phyloP scores from a whole-genome alignment of 495 filamentous ascomycete species.

The Penicillium flavigenum region DNA sequence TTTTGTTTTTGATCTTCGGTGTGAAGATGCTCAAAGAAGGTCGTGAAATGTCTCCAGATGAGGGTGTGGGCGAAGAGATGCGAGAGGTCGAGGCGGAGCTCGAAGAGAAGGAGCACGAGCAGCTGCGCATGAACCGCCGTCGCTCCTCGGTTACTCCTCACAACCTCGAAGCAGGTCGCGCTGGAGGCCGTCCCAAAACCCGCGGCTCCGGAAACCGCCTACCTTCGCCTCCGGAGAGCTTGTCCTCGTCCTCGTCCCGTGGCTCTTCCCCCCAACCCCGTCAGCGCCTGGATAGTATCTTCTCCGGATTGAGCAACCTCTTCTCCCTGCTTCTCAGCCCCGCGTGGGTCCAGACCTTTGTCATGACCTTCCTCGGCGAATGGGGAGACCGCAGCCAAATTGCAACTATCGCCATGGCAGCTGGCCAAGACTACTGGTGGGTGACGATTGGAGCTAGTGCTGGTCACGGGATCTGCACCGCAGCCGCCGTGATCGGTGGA shows the following conservation, averaged over 20 bases:
- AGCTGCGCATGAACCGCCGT: constrained; percentile 52
- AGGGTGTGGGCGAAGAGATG: constrained; percentile 94
- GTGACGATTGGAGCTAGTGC: constrained; percentile 86
- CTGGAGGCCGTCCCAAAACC: constrained; percentile 41
- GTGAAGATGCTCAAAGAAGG: constrained; percentile 83
- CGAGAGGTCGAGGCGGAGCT: constrained; percentile 94
- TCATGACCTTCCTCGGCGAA: constrained; percentile 98
- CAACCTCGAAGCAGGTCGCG: constrained; percentile 49
- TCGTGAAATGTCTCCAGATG: constrained; percentile 78
- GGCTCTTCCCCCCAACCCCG: constrained; percentile 53
- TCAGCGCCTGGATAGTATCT: constrained; percentile 38
- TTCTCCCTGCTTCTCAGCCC: constrained; percentile 85
- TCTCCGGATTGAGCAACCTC: constrained; percentile 77
- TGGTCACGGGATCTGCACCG: constrained; percentile 87
- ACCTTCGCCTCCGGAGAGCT: constrained; percentile 53
- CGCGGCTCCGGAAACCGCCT: constrained; percentile 50
- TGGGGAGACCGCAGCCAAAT: constrained; percentile 99
- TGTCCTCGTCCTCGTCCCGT: constrained; percentile 57
- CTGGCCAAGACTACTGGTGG: constrained; percentile 98
- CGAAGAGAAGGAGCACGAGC: constrained; percentile 83
- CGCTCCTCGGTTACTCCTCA: constrained; percentile 55
- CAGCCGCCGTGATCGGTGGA: constrained; percentile 89
- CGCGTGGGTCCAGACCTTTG: constrained; percentile 98
- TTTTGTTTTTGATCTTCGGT: constrained; percentile 86
- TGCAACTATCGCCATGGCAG: constrained; percentile 98